Evolutionary conservation across 2,329 filamentous ascomycete species (phyloP).

Genomic region (Pestalotiopsis sp.): DNA sequence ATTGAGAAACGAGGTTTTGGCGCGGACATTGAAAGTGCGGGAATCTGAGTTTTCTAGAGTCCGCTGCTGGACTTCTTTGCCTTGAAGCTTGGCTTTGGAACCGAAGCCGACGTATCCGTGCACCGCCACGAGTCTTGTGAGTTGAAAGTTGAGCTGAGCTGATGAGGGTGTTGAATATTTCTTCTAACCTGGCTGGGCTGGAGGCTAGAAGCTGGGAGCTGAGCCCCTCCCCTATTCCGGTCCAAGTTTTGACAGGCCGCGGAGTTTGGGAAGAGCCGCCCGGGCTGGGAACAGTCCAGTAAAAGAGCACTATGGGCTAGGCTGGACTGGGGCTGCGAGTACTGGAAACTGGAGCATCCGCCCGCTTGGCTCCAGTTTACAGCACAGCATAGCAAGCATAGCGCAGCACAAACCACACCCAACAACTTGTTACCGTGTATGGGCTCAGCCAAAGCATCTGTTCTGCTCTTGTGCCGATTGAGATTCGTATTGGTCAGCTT

Average conservation of each 20-base stretch:
- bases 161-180: not conserved
- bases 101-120: not conserved
- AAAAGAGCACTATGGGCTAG: not conserved
- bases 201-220: not conserved
- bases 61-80: not conserved
- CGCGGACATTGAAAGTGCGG: not conserved
- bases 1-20: not conserved
- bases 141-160: not conserved
- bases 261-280: not conserved
- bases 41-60: not conserved
- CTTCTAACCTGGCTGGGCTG: not conserved
- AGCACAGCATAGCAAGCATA: not conserved
- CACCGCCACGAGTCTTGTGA: conserved; percentile 1
- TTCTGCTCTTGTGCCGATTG: not conserved
- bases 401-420: not conserved
- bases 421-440: not conserved
- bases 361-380: not conserved
- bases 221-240: conserved; percentile 6
- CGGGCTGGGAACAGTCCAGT: not conserved
- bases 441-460: not conserved
- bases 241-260: not conserved
- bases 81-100: not conserved
- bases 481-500: not conserved
- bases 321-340: not conserved
- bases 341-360: not conserved